Evolutionary conservation across 257 asterid species (phyloP).

Genomic region (Osmanthus fragrans): DNA sequence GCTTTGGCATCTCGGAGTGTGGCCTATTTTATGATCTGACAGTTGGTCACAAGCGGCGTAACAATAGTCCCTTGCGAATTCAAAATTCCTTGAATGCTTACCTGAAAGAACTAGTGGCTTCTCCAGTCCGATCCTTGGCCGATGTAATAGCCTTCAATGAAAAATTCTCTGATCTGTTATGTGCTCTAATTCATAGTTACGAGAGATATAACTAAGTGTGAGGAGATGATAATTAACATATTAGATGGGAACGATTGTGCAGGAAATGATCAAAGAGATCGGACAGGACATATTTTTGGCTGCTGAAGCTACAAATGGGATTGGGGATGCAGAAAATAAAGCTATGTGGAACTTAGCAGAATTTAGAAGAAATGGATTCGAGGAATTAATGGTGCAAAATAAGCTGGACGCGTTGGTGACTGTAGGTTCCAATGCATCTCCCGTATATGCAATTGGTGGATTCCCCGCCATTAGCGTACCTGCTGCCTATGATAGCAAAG

Average conservation of each 20-base stretch:
- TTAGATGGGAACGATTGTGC: slow-evolving; percentile 14
- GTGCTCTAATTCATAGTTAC: too few relatives aligned
- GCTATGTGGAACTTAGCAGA: slow-evolving; percentile 37
- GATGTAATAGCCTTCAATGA: slow-evolving; percentile 43
- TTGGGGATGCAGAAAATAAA: slow-evolving; percentile 44
- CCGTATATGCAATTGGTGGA: slow-evolving; percentile 63
- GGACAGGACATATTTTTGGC: slow-evolving; percentile 50
- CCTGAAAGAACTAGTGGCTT: slow-evolving; percentile 34
- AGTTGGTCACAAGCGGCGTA: slow-evolving; percentile 10
- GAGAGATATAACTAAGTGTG: too few relatives aligned
- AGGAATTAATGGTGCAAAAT: slow-evolving; percentile 53
- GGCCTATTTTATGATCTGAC: background rate
- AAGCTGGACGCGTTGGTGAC: slow-evolving; percentile 57
- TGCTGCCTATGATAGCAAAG: slow-evolving; percentile 56
- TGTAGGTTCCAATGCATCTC: slow-evolving; percentile 39
- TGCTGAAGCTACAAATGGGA: slow-evolving; percentile 52
- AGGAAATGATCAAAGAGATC: slow-evolving; percentile 44
- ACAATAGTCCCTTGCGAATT: slow-evolving; percentile 32
- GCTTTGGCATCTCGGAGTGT: too few relatives aligned
- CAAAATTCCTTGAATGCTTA: slow-evolving; percentile 41
- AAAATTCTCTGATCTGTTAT: slow-evolving; percentile 31
- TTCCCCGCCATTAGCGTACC: slow-evolving; percentile 65
- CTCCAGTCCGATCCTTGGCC: slow-evolving; percentile 44
- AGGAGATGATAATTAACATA: background rate
- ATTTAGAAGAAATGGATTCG: slow-evolving; percentile 47